Evolutionary conservation across 2,329 filamentous ascomycete genomes (phyloP).

Genomic region (Tetracladium maxilliforme): DNA sequence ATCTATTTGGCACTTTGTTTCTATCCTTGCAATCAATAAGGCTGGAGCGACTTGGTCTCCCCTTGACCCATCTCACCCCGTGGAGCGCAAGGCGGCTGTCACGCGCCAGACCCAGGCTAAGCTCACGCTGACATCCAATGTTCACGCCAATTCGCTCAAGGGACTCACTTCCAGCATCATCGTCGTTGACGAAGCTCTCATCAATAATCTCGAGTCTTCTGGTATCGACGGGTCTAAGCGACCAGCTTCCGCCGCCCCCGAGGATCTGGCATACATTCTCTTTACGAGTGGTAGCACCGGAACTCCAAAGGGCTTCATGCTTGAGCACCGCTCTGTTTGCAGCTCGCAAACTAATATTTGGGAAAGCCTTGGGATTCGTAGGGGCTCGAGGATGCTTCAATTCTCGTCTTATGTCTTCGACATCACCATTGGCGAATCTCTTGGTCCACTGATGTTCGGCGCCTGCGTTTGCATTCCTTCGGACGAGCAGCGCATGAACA

Average conservation of each 20-base stretch:
- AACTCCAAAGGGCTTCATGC: constrained; percentile 70
- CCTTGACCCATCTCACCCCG: constrained; percentile 56
- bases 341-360: too few species aligned
- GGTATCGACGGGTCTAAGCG: too few species aligned
- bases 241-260: too few species aligned
- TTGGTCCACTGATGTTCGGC: constrained; percentile 18
- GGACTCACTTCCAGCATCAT: too few species aligned
- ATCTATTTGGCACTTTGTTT: constrained; percentile 54
- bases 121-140: too few species aligned
- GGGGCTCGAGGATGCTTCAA: constrained; percentile 4
- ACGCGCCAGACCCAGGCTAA: constrained; percentile 41
- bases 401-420: constrained; percentile 22
- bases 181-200: too few species aligned
- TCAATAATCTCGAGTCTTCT: too few species aligned
- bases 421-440: constrained; percentile 19
- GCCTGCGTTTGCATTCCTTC: constrained; percentile 23
- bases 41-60: constrained; percentile 69
- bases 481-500: constrained; percentile 19
- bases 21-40: constrained; percentile 63
- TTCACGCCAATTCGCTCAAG: too few species aligned
- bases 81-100: constrained; percentile 43
- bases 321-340: too few species aligned
- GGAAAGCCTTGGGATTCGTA: too few species aligned
- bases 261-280: constrained; percentile 59
- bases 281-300: constrained; percentile 80